Conservation (phyloP, 2,329 filamentous ascomycete species). For the Apiospora marii region DNA sequence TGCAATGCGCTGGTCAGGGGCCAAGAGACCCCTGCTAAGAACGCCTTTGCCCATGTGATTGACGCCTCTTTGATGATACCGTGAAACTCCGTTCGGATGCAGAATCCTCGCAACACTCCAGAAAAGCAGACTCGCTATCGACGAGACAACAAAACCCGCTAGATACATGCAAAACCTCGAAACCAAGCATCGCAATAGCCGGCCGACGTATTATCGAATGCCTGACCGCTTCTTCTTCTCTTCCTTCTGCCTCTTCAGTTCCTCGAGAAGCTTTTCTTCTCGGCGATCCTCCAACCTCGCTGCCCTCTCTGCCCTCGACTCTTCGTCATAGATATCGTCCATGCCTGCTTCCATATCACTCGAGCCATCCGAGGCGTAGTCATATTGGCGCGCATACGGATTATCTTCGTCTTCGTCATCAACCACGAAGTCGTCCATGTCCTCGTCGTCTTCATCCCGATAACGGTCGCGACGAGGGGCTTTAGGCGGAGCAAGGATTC, state of each 20-base stretch:
- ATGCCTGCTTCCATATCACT: constrained; percentile 83
- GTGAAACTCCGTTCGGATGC: constrained; percentile 20
- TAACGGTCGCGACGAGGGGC: constrained; percentile 46
- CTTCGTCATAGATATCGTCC: constrained; percentile 77
- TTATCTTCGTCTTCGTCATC: constrained; percentile 61
- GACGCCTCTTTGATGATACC: constrained; percentile 20
- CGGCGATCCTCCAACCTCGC: constrained; percentile 74
- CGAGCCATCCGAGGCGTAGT: constrained; percentile 70
- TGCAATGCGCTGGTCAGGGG: constrained; percentile 17
- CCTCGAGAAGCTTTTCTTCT: constrained; percentile 42
- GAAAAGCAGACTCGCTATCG: constrained; percentile 14
- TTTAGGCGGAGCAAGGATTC: constrained; percentile 47
- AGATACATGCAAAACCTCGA: background rate
- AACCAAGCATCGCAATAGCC: background rate
- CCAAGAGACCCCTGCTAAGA: background rate
- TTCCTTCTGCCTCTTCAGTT: constrained; percentile 53
- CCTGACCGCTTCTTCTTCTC: constrained; percentile 38
- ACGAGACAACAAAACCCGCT: constrained; percentile 16
- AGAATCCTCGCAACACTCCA: constrained; percentile 15
- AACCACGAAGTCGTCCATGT: constrained; percentile 67
- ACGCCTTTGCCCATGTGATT: constrained; percentile 16
- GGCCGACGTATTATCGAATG: background rate
- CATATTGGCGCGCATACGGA: constrained; percentile 51
- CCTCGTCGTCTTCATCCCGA: constrained; percentile 69
- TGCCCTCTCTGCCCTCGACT: constrained; percentile 65